These are phyloP conservation scores for Solanum infundibuliforme DNA, from an alignment of 257 asterid genomes.

Conservation along the genomic window DNA sequence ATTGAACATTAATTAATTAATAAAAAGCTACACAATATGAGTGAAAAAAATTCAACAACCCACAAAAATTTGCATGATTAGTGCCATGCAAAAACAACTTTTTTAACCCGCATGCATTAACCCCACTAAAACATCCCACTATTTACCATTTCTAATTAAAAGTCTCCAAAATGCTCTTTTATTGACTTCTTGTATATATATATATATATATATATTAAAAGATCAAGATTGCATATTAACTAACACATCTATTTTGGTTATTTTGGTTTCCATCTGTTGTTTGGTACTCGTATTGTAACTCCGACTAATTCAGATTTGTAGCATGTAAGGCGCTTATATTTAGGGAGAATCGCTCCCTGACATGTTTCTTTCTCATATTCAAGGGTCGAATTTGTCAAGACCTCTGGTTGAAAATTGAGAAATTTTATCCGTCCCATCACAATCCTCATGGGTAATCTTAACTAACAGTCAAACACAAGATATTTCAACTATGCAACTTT, in stretches of 20 bases:
- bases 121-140: neutral
- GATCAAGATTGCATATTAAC: neutral
- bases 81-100: neutral
- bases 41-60: neutral
- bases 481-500: neutral
- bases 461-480: neutral
- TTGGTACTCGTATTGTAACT: accelerated
- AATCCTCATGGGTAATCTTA: neutral
- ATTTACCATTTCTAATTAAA: neutral
- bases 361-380: neutral
- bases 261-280: accelerated
- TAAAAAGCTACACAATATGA: neutral
- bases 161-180: neutral
- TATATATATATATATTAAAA: neutral
- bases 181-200: neutral
- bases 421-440: neutral
- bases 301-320: neutral
- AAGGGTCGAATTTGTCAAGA: accelerated
- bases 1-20: neutral
- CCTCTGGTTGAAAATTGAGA: accelerated
- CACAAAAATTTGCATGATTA: neutral
- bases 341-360: accelerated
- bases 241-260: neutral
- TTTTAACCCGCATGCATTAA: slow-evolving; percentile 1
- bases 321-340: neutral